Conservation (phyloP, 2,329 filamentous ascomycete species). For the Periconia macrospinosa region DNA sequence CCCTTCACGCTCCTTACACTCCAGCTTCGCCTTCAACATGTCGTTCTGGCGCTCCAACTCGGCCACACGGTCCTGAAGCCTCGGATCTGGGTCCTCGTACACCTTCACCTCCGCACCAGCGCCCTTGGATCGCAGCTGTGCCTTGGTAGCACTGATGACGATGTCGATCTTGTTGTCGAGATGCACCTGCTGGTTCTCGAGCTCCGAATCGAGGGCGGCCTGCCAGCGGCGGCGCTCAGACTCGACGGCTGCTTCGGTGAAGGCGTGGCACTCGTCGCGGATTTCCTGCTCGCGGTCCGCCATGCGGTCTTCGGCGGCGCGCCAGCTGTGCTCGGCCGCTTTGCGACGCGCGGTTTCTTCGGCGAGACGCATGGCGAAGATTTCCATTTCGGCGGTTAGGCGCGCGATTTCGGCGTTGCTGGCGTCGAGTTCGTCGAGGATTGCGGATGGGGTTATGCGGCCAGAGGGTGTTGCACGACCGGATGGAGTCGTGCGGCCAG, state of each 20-base stretch:
- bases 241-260: constrained; percentile 79
- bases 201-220: constrained; percentile 72
- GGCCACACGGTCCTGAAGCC: constrained; percentile 38
- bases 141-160: constrained; percentile 58
- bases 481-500: constrained; percentile 5
- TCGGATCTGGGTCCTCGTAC: constrained; percentile 46
- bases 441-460: constrained; percentile 50
- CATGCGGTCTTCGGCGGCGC: constrained; percentile 64
- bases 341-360: constrained; percentile 71
- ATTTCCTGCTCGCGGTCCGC: constrained; percentile 81
- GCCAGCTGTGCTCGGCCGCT: constrained; percentile 72
- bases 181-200: constrained; percentile 78
- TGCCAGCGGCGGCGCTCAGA: constrained; percentile 82
- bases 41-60: constrained; percentile 52
- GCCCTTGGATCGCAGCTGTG: constrained; percentile 25
- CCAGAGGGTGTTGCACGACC: constrained; percentile 38
- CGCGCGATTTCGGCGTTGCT: constrained; percentile 79
- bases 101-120: constrained; percentile 43
- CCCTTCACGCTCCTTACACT: constrained; percentile 45
- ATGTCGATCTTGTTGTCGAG: constrained; percentile 86
- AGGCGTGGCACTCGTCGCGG: constrained; percentile 82
- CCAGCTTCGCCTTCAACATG: constrained; percentile 40
- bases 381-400: constrained; percentile 76
- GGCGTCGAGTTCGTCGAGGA: constrained; percentile 72
- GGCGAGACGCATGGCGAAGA: constrained; percentile 68